These are phyloP conservation scores for Boletus sp. DNA, from an alignment of 1,284 basidiomycete species.

Conservation along the genomic window DNA sequence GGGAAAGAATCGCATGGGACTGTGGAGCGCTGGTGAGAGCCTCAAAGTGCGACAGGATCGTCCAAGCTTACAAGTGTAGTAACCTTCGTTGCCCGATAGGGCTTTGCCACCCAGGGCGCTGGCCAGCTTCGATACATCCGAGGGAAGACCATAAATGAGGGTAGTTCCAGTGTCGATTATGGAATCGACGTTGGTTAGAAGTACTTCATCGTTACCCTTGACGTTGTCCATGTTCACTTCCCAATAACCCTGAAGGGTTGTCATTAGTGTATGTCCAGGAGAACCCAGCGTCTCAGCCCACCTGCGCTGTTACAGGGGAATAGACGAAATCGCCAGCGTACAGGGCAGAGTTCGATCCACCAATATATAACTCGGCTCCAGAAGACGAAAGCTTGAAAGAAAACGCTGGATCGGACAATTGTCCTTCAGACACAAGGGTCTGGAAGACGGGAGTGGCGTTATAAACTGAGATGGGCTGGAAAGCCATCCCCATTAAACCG, in stretches of 20 bases:
- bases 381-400: constrained; percentile 42
- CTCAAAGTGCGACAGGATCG: neutral
- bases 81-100: constrained; percentile 6
- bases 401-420: constrained; percentile 35
- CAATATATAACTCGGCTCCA: constrained; percentile 43
- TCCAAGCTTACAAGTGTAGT: constrained; percentile 17
- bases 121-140: constrained; percentile 11
- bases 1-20: constrained; percentile 25
- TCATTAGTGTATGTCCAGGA: neutral
- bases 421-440: constrained; percentile 27
- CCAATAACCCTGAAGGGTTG: constrained; percentile 46
- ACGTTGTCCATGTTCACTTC: constrained; percentile 43
- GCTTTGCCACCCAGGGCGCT: constrained; percentile 11
- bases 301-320: constrained; percentile 38
- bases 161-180: constrained; percentile 55
- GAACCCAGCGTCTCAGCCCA: neutral
- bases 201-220: constrained; percentile 26
- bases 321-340: constrained; percentile 26
- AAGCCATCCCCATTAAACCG: constrained; percentile 41
- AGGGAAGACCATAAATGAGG: constrained; percentile 43
- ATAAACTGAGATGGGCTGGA: constrained; percentile 27
- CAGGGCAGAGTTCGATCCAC: constrained; percentile 32
- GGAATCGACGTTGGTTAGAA: constrained; percentile 30
- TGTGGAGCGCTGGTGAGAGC: neutral
- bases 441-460: constrained; percentile 28